Conservation (phyloP, 805 yeast genomes). For the Ascoidea rubescens region DNA sequence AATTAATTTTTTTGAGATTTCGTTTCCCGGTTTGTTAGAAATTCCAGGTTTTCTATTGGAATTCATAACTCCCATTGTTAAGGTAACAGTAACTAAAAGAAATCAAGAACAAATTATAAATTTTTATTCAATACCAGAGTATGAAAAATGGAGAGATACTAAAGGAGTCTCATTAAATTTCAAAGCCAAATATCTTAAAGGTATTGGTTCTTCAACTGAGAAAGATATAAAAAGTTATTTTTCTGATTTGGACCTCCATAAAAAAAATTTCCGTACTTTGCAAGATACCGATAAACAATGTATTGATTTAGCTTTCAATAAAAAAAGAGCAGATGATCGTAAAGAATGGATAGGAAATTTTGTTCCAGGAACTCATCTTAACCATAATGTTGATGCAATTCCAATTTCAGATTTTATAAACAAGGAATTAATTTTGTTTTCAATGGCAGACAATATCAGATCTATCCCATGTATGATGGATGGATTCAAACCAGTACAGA, state of each 20-base stretch:
- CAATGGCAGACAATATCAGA: conserved; percentile 92
- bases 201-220: conserved; percentile 89
- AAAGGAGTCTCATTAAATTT: conserved; percentile 68
- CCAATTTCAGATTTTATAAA: conserved; percentile 92
- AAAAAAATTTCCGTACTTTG: conserved; percentile 72
- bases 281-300: conserved; percentile 62
- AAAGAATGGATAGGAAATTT: conserved; percentile 92
- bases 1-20: conserved; percentile 82
- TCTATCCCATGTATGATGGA: conserved; percentile 91
- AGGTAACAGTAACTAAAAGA: conserved; percentile 65
- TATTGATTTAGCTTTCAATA: conserved; percentile 88
- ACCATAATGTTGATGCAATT: conserved; percentile 58
- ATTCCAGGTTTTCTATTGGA: conserved; percentile 88
- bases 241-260: conserved; percentile 68
- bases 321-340: conserved; percentile 92
- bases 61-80: conserved; percentile 92
- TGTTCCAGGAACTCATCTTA: conserved; percentile 84
- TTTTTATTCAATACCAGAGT: conserved; percentile 92
- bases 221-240: conserved; percentile 83
- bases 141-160: conserved; percentile 80
- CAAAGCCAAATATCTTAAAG: conserved; percentile 93
- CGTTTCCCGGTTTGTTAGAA: conserved; percentile 85
- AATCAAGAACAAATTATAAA: conserved; percentile 43
- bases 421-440: conserved; percentile 85
- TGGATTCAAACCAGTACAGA: conserved; percentile 94